A percentile compares a stretch with the other conserved stretches of the same genome.
These are phyloP conservation scores for Triticum dicoccoides DNA, from an alignment of 176 grass and related monocot genomes.

Conservation along the genomic window DNA sequence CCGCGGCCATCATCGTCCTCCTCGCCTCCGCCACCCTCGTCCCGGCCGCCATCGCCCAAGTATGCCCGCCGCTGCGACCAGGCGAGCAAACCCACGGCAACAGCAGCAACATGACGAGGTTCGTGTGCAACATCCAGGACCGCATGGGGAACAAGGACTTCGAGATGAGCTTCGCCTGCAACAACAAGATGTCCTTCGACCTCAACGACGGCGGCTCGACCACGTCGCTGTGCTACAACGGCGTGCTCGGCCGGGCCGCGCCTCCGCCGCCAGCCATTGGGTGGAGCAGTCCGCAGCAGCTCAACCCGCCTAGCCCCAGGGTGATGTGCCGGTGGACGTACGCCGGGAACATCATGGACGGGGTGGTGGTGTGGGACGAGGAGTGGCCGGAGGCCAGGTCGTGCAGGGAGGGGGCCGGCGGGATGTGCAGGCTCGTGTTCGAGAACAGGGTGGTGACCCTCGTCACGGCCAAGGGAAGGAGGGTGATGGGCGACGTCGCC, in stretches of 20 bases:
- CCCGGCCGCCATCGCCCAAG: too few relatives aligned
- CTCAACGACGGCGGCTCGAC: not conserved
- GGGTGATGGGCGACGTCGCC: conserved; percentile 15
- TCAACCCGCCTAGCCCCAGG: too few relatives aligned
- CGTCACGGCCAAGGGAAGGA: not conserved
- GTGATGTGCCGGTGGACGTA: conserved; percentile 7
- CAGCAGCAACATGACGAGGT: not conserved
- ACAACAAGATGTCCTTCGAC: too few relatives aligned
- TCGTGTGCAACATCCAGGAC: conserved; percentile 21
- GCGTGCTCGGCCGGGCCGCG: not conserved
- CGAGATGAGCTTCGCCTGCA: not conserved
- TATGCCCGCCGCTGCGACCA: not conserved
- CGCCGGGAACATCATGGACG: conserved; percentile 17
- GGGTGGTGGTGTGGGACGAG: conserved; percentile 20
- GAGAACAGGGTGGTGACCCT: conserved; percentile 23
- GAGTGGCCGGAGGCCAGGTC: conserved; percentile 28
- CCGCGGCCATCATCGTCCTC: not conserved
- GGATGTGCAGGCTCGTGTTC: conserved; percentile 17
- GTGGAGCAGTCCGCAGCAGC: too few relatives aligned
- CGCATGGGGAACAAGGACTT: not conserved
- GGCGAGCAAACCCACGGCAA: too few relatives aligned
- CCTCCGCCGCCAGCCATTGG: not conserved
- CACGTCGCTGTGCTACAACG: not conserved
- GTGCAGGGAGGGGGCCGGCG: not conserved
- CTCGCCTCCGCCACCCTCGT: not conserved